phyloP scores from a whole-genome alignment of 2,329 filamentous ascomycete genomes.

The Pezicula rhizophila region DNA sequence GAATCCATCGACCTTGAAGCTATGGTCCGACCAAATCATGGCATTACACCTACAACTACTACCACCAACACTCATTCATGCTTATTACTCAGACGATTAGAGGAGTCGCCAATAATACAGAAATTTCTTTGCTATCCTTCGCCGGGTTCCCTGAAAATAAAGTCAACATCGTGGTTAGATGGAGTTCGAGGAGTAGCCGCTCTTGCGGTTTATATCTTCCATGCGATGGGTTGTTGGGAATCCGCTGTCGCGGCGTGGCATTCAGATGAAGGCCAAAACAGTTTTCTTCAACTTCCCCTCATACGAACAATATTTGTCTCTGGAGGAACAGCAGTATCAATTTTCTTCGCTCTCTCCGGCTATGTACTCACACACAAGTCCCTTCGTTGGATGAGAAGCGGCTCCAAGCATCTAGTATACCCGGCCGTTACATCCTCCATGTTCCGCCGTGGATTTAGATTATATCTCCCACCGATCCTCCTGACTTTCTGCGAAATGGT shows the following conservation, averaged over 20 bases:
- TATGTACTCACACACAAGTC: constrained; percentile 40
- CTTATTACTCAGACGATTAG: background rate
- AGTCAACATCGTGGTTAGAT: constrained; percentile 39
- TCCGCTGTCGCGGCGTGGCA: constrained; percentile 17
- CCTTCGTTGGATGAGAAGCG: constrained; percentile 31
- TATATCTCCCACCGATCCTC: constrained; percentile 37
- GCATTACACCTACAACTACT: background rate
- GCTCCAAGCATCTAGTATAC: constrained; percentile 29
- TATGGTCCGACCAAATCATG: background rate
- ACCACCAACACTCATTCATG: constrained; percentile 1
- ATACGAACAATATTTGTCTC: constrained; percentile 34
- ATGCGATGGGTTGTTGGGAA: constrained; percentile 32
- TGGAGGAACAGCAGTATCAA: constrained; percentile 39
- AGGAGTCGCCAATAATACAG: constrained; percentile 6
- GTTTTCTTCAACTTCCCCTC: constrained; percentile 35
- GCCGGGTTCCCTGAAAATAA: constrained; percentile 11
- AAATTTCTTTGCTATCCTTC: constrained; percentile 17
- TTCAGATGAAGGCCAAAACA: constrained; percentile 27
- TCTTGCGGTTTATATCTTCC: constrained; percentile 39
- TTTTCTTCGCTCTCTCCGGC: constrained; percentile 44
- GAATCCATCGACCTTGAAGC: constrained; percentile 2
- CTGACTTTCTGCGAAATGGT: constrained; percentile 32
- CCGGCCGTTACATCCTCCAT: constrained; percentile 36
- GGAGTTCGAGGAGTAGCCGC: constrained; percentile 41
- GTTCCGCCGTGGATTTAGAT: constrained; percentile 38